Conservation (phyloP, 2,329 filamentous ascomycete species). For the Colletotrichum cordylinicola region DNA sequence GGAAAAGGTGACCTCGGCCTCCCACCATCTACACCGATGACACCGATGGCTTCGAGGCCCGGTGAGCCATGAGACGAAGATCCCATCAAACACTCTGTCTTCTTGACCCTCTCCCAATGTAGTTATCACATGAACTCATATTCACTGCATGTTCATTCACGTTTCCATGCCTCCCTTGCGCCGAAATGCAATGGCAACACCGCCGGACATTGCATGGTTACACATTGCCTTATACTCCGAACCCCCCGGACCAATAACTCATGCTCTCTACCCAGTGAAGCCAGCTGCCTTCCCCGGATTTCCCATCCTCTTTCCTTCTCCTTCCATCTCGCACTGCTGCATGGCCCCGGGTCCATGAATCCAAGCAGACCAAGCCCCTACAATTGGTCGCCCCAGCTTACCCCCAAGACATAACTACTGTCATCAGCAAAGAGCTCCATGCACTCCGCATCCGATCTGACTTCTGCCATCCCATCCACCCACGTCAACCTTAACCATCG, state of each 20-base stretch:
- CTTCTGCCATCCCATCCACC: not conserved
- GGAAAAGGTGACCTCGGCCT: not conserved
- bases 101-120: no score
- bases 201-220: not conserved
- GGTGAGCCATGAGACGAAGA: not conserved
- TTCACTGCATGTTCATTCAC: accelerated
- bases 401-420: not conserved
- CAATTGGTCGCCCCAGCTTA: not conserved
- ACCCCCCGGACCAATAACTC: not conserved
- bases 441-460: not conserved
- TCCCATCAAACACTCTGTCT: no score
- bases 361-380: not conserved
- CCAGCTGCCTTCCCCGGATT: not conserved
- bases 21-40: not conserved
- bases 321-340: not conserved
- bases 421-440: not conserved
- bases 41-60: not conserved
- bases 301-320: not conserved
- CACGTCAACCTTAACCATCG: not conserved
- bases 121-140: not conserved
- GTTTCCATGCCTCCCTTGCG: not conserved
- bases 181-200: not conserved
- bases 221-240: not conserved
- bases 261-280: not conserved
- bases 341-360: not conserved